Conservation (phyloP, 129 eudicot species). For the Sambucus nigra region DNA sequence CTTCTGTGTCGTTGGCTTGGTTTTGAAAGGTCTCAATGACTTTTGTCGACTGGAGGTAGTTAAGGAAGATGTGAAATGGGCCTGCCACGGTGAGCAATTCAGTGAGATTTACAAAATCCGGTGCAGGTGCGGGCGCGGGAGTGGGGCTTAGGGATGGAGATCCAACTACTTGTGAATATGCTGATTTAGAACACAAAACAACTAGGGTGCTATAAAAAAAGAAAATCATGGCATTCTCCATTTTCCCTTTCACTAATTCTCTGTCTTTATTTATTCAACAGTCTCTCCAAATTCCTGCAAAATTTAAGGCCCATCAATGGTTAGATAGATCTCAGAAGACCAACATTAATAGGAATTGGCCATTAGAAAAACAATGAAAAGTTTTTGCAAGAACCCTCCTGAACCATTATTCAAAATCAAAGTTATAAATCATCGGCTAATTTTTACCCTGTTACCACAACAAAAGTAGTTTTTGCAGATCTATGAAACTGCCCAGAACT, state of each 20-base stretch:
- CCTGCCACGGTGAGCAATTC: conserved; percentile 68
- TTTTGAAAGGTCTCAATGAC: conserved; percentile 67
- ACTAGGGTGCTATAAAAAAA: conserved; percentile 23
- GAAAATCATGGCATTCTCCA: conserved; percentile 21
- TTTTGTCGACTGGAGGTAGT: conserved; percentile 53
- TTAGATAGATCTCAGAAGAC: not conserved
- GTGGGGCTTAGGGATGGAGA: conserved; percentile 21
- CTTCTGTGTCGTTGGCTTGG: conserved; percentile 84
- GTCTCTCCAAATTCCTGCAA: conserved; percentile 24
- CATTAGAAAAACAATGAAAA: too few species aligned
- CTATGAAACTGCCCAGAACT: not conserved
- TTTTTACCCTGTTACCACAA: not conserved
- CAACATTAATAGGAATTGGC: not conserved
- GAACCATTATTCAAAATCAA: not conserved
- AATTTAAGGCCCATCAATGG: not conserved
- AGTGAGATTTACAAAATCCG: conserved; percentile 64
- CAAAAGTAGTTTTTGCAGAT: not conserved
- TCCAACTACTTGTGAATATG: conserved; percentile 23
- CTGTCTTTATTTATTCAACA: not conserved
- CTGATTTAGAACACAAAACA: conserved; percentile 25
- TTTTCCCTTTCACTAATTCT: not conserved
- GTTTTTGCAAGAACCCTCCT: too few species aligned
- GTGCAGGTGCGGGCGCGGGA: conserved; percentile 88
- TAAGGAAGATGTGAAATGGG: conserved; percentile 79
- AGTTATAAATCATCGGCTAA: not conserved